phyloP scores from a whole-genome alignment of 495 filamentous ascomycete species.

The Penicillium fimorum region DNA sequence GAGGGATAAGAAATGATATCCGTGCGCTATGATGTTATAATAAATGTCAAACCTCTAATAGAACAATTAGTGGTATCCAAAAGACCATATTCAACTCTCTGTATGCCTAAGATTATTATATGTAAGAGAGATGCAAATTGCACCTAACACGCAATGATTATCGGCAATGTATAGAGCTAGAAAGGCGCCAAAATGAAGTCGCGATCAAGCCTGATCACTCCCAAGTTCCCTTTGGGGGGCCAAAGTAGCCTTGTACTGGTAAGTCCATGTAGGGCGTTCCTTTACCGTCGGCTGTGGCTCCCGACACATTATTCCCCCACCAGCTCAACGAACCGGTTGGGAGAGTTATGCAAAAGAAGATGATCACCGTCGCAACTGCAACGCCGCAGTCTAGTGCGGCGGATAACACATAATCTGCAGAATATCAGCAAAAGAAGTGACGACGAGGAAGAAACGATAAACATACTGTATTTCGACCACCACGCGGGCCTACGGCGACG shows the following conservation, averaged over 20 bases:
- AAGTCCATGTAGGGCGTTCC: constrained; percentile 44
- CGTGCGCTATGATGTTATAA: not conserved
- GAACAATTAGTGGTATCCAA: not conserved
- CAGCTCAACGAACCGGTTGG: constrained; percentile 57
- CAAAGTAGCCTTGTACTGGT: constrained; percentile 56
- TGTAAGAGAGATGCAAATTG: not conserved
- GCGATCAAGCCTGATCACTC: constrained; percentile 21
- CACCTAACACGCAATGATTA: not conserved
- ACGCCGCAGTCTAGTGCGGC: constrained; percentile 62
- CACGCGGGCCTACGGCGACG: constrained; percentile 57
- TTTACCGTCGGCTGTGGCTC: constrained; percentile 45
- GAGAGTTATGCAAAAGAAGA: constrained; percentile 71
- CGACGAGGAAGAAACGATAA: constrained; percentile 48
- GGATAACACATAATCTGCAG: constrained; percentile 61
- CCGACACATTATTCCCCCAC: constrained; percentile 63
- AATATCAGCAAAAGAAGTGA: constrained; percentile 42
- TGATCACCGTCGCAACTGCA: constrained; percentile 59
- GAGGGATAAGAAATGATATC: not conserved
- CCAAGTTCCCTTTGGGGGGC: constrained; percentile 52
- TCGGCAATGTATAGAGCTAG: not conserved
- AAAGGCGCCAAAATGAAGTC: not conserved
- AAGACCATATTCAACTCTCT: not conserved
- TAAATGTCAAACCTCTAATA: not conserved
- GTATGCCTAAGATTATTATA: not conserved
- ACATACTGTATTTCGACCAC: constrained; percentile 60